A percentile compares a stretch with the other conserved stretches of the same genome.
phyloP scores from a whole-genome alignment of 2,329 filamentous ascomycete genomes.

The Penicillium nordicum region DNA sequence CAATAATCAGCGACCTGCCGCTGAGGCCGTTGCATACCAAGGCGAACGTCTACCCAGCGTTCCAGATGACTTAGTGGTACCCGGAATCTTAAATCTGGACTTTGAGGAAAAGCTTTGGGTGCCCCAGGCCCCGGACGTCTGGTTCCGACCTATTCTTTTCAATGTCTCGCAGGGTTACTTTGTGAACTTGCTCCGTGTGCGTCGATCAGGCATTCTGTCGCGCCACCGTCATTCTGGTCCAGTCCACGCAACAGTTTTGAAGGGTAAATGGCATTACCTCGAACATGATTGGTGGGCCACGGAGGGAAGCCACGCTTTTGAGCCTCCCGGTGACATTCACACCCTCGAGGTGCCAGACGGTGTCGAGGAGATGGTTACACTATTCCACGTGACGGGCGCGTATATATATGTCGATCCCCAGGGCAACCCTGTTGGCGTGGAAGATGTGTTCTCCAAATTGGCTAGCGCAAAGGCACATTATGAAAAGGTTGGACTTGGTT shows the following conservation, averaged over 20 bases:
- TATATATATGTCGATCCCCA: not conserved
- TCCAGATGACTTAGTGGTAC: not conserved
- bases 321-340: not conserved
- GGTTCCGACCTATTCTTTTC: constrained; percentile 33
- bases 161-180: constrained; percentile 32
- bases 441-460: constrained; percentile 6
- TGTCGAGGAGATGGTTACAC: not conserved
- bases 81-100: not conserved
- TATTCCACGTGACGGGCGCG: not conserved
- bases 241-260: not conserved
- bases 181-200: constrained; percentile 31
- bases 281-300: not conserved
- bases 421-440: not conserved
- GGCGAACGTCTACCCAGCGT: not conserved
- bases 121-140: constrained; percentile 30
- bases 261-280: not conserved
- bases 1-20: too few relatives aligned
- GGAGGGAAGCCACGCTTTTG: not conserved
- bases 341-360: not conserved
- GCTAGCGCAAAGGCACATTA: constrained; percentile 8
- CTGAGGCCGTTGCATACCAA: not conserved
- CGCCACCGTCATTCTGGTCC: constrained; percentile 27
- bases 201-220: constrained; percentile 31
- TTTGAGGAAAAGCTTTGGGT: constrained; percentile 32
- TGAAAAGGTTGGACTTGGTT: constrained; percentile 1